phyloP scores from a whole-genome alignment of 805 yeast genomes.

The Candida ipomoeae region DNA sequence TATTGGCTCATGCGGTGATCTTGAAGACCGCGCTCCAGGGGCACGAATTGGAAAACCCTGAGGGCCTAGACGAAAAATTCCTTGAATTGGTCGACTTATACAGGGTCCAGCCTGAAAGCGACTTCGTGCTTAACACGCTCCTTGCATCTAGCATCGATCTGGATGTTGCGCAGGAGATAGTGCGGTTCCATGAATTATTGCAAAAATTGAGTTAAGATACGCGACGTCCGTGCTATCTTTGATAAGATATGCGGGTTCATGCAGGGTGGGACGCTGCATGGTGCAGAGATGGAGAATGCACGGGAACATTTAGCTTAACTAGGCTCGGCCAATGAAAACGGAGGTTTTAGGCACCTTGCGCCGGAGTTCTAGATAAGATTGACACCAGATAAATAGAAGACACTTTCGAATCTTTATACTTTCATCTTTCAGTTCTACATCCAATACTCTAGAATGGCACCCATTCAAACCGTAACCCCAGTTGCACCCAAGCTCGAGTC shows the following conservation, averaged over 20 bases:
- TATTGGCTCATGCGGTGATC: slow-evolving; percentile 27
- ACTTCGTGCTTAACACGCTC: slow-evolving; percentile 32
- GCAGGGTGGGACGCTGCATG: not conserved
- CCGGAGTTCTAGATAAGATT: not conserved
- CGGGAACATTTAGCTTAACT: slow-evolving; percentile 1
- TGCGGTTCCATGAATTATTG: slow-evolving; percentile 29
- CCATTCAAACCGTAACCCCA: slow-evolving; percentile 1
- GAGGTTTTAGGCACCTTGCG: not conserved
- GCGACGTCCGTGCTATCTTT: not conserved
- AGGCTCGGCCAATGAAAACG: not conserved
- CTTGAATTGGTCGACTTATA: slow-evolving; percentile 16
- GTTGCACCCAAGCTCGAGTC: not conserved
- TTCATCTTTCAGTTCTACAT: not conserved
- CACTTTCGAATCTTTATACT: not conserved
- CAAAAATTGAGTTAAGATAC: slow-evolving; percentile 12
- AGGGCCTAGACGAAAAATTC: slow-evolving; percentile 6
- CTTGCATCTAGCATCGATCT: slow-evolving; percentile 33
- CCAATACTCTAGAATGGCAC: not conserved
- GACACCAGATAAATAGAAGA: not conserved
- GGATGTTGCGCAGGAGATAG: slow-evolving; percentile 35
- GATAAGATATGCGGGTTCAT: not conserved
- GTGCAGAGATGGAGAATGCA: not conserved
- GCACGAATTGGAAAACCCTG: slow-evolving; percentile 10
- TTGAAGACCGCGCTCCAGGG: slow-evolving; percentile 16
- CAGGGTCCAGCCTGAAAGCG: slow-evolving; percentile 33